Base-by-base conservation (phyloP, 106 monocot genomes). In the Allium fistulosum region DNA sequence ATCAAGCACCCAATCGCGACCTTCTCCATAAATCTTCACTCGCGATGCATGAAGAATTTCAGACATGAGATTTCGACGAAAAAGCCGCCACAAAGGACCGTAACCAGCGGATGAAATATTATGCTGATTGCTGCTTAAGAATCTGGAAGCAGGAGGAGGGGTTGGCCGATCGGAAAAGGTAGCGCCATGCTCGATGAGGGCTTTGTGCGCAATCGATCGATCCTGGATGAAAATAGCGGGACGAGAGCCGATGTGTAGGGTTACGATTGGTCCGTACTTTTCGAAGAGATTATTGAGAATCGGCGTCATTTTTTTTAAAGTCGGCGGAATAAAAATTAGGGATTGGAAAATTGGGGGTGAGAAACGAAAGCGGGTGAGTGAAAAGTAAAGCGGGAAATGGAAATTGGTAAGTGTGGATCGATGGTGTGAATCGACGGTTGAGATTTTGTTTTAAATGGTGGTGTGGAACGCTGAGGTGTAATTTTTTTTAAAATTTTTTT, bases 21-120 rank as follows among this genome's bases (percentile, higher is more conserved):
- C 72, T 0, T 60, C 10, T 15, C 71, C 47, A 72, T 49, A 83
- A 13, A 75, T 45, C 68, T 62, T 67, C 48, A 72, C 51, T 4
- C 72, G 75, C 2, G 75, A 75, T 4, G 67, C 27, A 68, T 76
- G 62, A 49, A 83, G 75, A 52, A 64, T 68, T 50, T 79, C 75
- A 16, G 72, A 26, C n/a, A 59, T 64, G 13, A 75, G 75, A 27
- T 80, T 80, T 27, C 75, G 69, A 17, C 80, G 74, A 27, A 80
- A 58, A 18, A 71, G 57, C 52, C 81, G 77, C 81, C 82, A 82
- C n/a, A 82, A 55, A 13, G 74, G 74, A 8, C 79, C 83, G 13
- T 83, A 83, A n/a, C 45, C 7, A 17, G 66, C 68, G 11, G 69
- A 45, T 48, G 17, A 45, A 65, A 82, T 71, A 51, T 12, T 67